Conservation (phyloP, 2,329 filamentous ascomycete genomes). For the Arthrobotrys megalospora region DNA sequence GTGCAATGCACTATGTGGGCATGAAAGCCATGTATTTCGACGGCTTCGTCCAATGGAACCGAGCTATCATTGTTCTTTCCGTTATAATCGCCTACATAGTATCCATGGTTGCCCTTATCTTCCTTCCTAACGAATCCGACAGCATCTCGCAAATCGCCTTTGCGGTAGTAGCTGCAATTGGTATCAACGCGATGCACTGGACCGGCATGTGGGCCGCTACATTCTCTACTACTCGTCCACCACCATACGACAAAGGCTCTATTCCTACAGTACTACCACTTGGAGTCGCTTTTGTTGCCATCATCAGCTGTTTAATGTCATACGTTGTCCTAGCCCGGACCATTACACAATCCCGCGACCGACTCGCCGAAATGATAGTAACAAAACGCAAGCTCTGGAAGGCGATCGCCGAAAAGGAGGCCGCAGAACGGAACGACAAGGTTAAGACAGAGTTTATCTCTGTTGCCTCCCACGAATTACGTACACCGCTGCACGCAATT, state of each 20-base stretch:
- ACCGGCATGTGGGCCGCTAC: constrained; percentile 60
- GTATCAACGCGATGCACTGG: constrained; percentile 57
- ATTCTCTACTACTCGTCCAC: constrained; percentile 50
- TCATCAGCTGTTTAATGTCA: constrained; percentile 59
- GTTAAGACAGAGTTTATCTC: constrained; percentile 75
- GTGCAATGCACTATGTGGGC: constrained; percentile 57
- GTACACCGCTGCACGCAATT: constrained; percentile 76
- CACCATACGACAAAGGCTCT: constrained; percentile 49
- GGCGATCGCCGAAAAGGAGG: constrained; percentile 58
- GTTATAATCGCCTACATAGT: constrained; percentile 50
- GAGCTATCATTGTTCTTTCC: constrained; percentile 40
- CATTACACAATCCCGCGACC: constrained; percentile 58
- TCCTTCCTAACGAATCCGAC: constrained; percentile 50
- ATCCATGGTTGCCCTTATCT: constrained; percentile 49
- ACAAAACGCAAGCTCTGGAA: constrained; percentile 60
- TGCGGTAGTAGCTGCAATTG: constrained; percentile 50
- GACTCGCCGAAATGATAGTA: constrained; percentile 58
- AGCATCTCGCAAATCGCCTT: constrained; percentile 45
- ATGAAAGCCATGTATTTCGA: constrained; percentile 59
- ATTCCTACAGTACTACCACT: constrained; percentile 53
- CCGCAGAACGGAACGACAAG: constrained; percentile 65
- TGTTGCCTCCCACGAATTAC: constrained; percentile 75
- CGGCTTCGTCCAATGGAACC: constrained; percentile 46
- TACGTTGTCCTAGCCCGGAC: constrained; percentile 59
- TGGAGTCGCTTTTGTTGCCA: constrained; percentile 55